A percentile compares a stretch with the other conserved stretches of the same genome.
These are phyloP conservation scores for Nannochloropsis granulata DNA, from an alignment of 108 stramenopile species.

Conservation along the genomic window DNA sequence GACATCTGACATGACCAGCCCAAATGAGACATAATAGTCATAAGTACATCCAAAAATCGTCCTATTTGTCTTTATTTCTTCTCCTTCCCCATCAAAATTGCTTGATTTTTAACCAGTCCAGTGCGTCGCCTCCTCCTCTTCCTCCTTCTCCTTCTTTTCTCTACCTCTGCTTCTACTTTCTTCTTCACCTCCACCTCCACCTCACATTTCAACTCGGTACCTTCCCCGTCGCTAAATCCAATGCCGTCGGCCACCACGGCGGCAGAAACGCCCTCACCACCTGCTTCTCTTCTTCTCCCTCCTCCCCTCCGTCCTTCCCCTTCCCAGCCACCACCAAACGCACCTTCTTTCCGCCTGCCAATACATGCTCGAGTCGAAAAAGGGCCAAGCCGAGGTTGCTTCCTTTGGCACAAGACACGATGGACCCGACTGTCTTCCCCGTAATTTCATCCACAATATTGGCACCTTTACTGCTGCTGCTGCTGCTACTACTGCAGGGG, in stretches of 20 bases:
- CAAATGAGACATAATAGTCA: neutral
- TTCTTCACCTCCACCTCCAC: neutral
- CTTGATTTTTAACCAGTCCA: neutral
- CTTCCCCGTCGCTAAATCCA: conserved; percentile 20
- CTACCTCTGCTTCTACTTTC: neutral
- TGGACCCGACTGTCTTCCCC: neutral
- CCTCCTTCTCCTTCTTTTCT: neutral
- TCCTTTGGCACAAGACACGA: neutral
- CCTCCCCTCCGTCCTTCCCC: neutral
- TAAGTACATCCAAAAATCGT: neutral
- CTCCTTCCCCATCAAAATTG: neutral
- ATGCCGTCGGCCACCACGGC: conserved; percentile 18
- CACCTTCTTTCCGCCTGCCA: neutral
- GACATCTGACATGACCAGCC: no score
- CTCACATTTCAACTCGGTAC: neutral
- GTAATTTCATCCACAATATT: neutral
- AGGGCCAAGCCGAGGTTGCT: conserved; percentile 22
- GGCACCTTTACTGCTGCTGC: neutral
- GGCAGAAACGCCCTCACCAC: conserved; percentile 1
- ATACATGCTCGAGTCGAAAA: conserved; percentile 2
- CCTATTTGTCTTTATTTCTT: neutral
- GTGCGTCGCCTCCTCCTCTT: neutral
- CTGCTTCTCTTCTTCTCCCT: neutral
- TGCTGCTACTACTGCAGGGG: neutral
- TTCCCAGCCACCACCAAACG: neutral